Evolutionary conservation across 106 monocot genomes (phyloP).

Genomic region (Iris macrosiphon): DNA sequence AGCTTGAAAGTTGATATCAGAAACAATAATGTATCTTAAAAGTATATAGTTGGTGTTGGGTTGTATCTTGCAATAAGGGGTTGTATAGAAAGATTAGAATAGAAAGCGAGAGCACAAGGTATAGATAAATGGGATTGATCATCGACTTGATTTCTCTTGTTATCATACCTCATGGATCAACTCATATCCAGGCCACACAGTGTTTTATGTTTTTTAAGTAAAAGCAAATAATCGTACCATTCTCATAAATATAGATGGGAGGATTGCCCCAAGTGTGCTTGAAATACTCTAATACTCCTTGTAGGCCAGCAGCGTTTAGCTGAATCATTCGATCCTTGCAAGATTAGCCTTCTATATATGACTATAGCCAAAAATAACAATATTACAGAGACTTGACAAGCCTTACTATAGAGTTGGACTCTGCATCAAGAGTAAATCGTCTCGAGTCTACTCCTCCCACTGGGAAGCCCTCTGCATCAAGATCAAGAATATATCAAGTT

Average conservation of each 20-base stretch:
- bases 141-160: neutral
- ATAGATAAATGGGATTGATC: neutral
- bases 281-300: constrained; percentile 22
- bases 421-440: no score
- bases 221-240: constrained; percentile 20
- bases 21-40: neutral
- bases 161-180: no score
- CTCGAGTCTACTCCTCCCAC: neutral
- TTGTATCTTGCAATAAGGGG: neutral
- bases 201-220: no score
- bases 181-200: no score
- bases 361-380: neutral
- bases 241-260: constrained; percentile 50
- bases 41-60: neutral
- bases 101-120: neutral
- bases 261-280: constrained; percentile 33
- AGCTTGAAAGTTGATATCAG: neutral
- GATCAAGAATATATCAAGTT: neutral
- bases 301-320: constrained; percentile 19
- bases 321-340: neutral
- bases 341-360: neutral
- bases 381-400: neutral
- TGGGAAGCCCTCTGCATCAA: neutral
- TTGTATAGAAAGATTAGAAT: neutral
- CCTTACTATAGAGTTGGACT: neutral